These are phyloP conservation scores for Fusarium subtropicale DNA, from an alignment of 2,329 filamentous ascomycete genomes.

Conservation along the genomic window DNA sequence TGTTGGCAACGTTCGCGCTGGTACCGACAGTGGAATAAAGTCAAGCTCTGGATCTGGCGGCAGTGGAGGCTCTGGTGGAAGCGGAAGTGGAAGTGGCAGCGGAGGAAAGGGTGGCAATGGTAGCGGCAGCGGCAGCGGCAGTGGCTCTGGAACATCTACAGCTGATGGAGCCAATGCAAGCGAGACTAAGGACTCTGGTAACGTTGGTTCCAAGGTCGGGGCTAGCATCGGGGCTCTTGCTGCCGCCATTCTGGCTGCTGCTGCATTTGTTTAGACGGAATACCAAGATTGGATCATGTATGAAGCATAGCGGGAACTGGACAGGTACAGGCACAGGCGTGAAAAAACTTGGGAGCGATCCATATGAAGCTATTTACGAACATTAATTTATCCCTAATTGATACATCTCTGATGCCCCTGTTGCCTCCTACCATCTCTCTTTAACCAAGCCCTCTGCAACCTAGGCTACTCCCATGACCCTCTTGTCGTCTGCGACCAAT, in stretches of 20 bases:
- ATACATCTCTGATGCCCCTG: neutral
- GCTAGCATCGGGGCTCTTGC: conserved; percentile 21
- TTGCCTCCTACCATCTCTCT: neutral
- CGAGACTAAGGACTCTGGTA: conserved; percentile 18
- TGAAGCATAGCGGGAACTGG: conserved; percentile 1
- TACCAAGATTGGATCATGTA: neutral
- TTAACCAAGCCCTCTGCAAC: neutral
- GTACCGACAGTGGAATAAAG: conserved; percentile 26
- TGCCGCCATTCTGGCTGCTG: conserved; percentile 18
- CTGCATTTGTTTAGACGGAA: conserved; percentile 6
- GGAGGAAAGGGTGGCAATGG: neutral
- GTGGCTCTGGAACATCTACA: conserved; percentile 11
- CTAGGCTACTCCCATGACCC: neutral
- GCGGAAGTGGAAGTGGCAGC: neutral
- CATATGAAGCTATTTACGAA: conserved; percentile 15
- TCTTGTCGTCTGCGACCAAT: conserved; percentile 25
- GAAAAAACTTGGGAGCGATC: neutral
- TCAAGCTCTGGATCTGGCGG: conserved; percentile 22
- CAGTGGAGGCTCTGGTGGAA: conserved; percentile 9
- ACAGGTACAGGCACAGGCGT: neutral
- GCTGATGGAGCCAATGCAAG: conserved; percentile 13
- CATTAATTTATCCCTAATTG: conserved; percentile 11
- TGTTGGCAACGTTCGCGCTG: conserved; percentile 26
- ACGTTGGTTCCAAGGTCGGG: conserved; percentile 14
- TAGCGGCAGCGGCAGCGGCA: neutral